Evolutionary conservation across 768 basidiomycete species (phyloP).

Genomic region (Amanita subjunquillea): DNA sequence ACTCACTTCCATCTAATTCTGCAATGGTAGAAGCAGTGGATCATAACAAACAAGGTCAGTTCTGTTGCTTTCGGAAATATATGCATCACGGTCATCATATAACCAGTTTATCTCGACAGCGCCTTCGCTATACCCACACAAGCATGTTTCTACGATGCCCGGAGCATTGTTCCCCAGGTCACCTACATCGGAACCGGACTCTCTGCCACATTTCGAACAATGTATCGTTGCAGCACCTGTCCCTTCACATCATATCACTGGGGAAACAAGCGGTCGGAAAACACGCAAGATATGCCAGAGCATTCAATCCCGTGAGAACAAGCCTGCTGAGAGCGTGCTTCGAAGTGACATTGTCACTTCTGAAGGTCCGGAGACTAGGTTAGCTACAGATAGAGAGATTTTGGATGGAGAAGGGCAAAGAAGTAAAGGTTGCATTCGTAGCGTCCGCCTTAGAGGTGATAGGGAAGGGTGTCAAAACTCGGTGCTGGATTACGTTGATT

Average conservation of each 20-base stretch:
- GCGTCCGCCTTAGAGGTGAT: no score
- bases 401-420: no score
- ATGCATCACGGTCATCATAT: background rate
- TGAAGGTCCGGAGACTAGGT: background rate
- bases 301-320: no score
- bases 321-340: no score
- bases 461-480: background rate
- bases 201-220: background rate
- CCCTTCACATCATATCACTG: no score
- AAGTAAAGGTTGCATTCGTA: no score
- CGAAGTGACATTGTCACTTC: no score
- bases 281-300: no score
- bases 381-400: no score
- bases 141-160: conserved; percentile 59
- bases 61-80: background rate
- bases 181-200: conserved; percentile 42
- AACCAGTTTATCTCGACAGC: conserved; percentile 20
- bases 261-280: no score
- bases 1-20: background rate
- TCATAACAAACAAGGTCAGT: conserved; percentile 2
- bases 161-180: conserved; percentile 72
- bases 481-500: background rate
- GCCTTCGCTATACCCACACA: conserved; percentile 21
- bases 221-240: background rate
- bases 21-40: background rate